Evolutionary conservation across 2,329 filamentous ascomycete species (phyloP).

Genomic region (Xylaria sp.): DNA sequence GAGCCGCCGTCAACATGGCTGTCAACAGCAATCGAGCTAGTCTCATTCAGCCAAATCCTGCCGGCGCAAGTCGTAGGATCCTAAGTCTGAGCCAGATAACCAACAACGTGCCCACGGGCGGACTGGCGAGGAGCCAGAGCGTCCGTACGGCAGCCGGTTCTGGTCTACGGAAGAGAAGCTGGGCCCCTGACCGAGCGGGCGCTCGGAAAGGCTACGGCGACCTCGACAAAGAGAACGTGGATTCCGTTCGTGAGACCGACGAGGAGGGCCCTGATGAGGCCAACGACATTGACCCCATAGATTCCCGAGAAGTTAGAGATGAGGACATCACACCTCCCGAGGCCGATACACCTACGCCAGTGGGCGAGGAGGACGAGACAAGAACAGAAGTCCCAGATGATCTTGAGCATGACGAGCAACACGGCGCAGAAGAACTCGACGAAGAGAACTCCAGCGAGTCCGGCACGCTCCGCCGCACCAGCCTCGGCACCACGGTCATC

Average conservation of each 20-base stretch:
- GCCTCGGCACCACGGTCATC: constrained; percentile 61
- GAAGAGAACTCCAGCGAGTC: constrained; percentile 55
- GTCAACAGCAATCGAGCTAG: constrained; percentile 63
- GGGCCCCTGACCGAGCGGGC: constrained; percentile 62
- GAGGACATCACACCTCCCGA: constrained; percentile 42
- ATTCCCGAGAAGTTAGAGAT: not conserved
- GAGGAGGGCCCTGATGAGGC: constrained; percentile 62
- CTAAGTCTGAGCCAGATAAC: constrained; percentile 91
- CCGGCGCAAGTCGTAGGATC: constrained; percentile 77
- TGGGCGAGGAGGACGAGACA: constrained; percentile 47
- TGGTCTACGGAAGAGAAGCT: constrained; percentile 73
- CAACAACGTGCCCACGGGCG: constrained; percentile 73
- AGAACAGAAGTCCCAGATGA: constrained; percentile 37
- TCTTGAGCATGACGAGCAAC: constrained; percentile 48
- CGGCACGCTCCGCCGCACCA: constrained; percentile 61
- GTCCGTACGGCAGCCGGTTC: constrained; percentile 69
- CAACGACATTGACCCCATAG: constrained; percentile 30
- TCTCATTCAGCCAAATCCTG: constrained; percentile 58
- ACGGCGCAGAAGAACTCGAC: constrained; percentile 45
- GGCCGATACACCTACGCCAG: constrained; percentile 34
- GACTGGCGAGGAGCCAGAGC: constrained; percentile 81
- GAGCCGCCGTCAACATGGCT: constrained; percentile 62
- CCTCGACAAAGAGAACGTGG: constrained; percentile 72
- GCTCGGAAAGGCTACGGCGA: constrained; percentile 61
- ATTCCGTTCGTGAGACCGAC: constrained; percentile 67